phyloP scores from a whole-genome alignment of 1,284 basidiomycete genomes.

The Ustilago tritici region DNA sequence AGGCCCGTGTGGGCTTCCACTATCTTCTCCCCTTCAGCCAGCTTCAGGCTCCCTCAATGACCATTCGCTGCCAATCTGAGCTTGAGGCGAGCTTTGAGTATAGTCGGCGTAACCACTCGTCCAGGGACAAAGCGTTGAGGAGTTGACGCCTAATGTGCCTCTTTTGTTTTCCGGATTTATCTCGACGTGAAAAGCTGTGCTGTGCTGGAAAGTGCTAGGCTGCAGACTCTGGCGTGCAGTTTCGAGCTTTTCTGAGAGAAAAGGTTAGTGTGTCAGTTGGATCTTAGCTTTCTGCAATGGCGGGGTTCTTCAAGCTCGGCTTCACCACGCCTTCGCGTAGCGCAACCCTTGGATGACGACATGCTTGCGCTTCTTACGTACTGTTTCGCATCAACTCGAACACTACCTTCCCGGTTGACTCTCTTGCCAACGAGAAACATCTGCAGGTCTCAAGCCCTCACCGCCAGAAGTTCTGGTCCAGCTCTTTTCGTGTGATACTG shows the following conservation, averaged over 20 bases:
- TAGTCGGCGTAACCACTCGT: neutral
- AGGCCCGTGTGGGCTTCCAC: neutral
- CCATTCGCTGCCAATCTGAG: neutral
- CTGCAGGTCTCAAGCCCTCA: neutral
- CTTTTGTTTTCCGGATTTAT: neutral
- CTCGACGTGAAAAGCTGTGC: neutral
- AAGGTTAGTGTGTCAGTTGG: neutral
- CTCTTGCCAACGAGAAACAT: neutral
- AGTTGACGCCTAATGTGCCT: neutral
- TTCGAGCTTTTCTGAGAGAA: neutral
- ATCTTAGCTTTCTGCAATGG: neutral
- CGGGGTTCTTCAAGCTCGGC: neutral
- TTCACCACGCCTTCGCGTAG: neutral
- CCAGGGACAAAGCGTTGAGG: neutral
- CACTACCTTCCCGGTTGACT: neutral
- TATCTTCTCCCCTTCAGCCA: neutral
- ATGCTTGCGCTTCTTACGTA: neutral
- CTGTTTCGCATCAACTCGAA: neutral
- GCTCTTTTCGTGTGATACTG: slow-evolving; percentile 1
- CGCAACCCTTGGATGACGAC: slow-evolving; percentile 27
- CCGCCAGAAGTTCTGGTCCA: neutral
- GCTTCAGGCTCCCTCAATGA: neutral
- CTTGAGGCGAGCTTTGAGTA: neutral
- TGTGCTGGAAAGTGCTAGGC: neutral
- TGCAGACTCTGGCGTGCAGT: neutral